phyloP scores from a whole-genome alignment of 2,329 filamentous ascomycete species.

The Lachnellula hyalina region DNA sequence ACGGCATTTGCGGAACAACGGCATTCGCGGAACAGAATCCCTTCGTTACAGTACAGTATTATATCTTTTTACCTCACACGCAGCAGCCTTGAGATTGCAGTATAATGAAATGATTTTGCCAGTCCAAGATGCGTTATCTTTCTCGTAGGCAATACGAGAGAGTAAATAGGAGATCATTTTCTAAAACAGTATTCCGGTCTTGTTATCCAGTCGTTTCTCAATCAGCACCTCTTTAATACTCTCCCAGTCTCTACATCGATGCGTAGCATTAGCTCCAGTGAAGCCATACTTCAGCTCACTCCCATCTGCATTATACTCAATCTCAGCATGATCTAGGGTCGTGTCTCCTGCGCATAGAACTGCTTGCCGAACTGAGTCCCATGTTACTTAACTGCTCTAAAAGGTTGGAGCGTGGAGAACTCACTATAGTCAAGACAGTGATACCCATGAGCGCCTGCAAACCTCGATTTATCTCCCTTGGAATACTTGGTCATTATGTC shows the following conservation, averaged over 20 bases:
- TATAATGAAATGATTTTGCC: background rate
- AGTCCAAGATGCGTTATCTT: too few relatives aligned
- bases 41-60: too few relatives aligned
- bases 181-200: constrained; percentile 22
- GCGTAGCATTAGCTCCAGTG: constrained; percentile 24
- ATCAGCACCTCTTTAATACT: constrained; percentile 23
- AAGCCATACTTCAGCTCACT: constrained; percentile 20
- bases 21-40: too few relatives aligned
- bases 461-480: constrained; percentile 24
- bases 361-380: constrained; percentile 21
- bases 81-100: too few relatives aligned
- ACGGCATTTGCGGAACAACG: too few relatives aligned
- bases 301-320: constrained; percentile 20
- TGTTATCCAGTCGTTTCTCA: constrained; percentile 23
- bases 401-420: background rate
- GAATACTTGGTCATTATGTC: constrained; percentile 29
- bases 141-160: background rate
- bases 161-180: background rate
- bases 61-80: too few relatives aligned
- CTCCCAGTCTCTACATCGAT: constrained; percentile 29
- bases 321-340: constrained; percentile 26
- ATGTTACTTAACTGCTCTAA: background rate
- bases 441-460: constrained; percentile 28
- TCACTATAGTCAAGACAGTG: constrained; percentile 30
- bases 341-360: constrained; percentile 30